Percentiles rank a stretch among this genome's conserved stretches.
Conservation (phyloP, 169 alveolate genomes). For the Plasmodium falciparum region DNA sequence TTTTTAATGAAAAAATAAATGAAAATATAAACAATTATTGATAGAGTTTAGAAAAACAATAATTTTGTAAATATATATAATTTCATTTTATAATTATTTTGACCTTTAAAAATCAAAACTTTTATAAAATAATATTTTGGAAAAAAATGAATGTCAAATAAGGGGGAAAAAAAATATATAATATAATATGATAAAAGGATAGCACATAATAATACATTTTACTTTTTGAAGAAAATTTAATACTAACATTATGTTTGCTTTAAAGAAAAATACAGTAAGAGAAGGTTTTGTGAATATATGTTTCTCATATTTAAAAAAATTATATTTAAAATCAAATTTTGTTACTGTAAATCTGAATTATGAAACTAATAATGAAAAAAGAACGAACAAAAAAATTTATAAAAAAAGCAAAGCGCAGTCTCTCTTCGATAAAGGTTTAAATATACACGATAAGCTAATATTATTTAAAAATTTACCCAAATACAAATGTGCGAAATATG, state of each 20-base stretch:
- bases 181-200: conserved; percentile 2
- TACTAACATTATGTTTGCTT: conserved; percentile 44
- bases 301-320: conserved; percentile 32
- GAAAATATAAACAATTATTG: too few relatives aligned
- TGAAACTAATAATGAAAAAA: conserved; percentile 19
- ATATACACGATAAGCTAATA: conserved; percentile 33
- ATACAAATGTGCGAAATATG: conserved; percentile 33
- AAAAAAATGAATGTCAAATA: conserved; percentile 26
- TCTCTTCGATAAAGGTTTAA: conserved; percentile 28
- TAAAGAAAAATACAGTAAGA: conserved; percentile 29
- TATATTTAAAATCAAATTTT: conserved; percentile 49
- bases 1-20: too few relatives aligned
- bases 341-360: conserved; percentile 44
- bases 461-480: conserved; percentile 53
- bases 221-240: conserved; percentile 6
- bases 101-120: too few relatives aligned
- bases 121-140: too few relatives aligned
- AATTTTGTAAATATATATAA: too few relatives aligned
- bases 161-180: neutral
- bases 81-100: too few relatives aligned
- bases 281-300: conserved; percentile 11
- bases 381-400: neutral
- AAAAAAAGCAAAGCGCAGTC: conserved; percentile 17
- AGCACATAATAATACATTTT: conserved; percentile 7
- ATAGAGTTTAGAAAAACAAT: too few relatives aligned